A percentile compares a stretch with the other conserved stretches of the same genome.
phyloP scores from a whole-genome alignment of 441 rosid genomes.

The Adansonia rubrostipa region DNA sequence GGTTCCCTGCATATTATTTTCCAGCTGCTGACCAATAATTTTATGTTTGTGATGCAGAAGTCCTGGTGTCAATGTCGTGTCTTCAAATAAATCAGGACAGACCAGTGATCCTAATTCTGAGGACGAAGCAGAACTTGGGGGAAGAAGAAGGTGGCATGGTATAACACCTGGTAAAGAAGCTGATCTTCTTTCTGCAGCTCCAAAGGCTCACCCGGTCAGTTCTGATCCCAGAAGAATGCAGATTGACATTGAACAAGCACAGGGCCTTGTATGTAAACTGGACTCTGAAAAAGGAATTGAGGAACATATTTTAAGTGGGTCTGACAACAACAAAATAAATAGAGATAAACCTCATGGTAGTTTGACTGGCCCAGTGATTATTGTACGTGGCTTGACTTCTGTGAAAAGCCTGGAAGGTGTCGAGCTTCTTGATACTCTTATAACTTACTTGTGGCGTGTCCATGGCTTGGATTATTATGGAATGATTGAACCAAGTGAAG shows the following conservation, averaged over 20 bases:
- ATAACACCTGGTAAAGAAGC: slow-evolving; percentile 59
- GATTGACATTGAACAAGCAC: slow-evolving; percentile 82
- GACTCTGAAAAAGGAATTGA: slow-evolving; percentile 84
- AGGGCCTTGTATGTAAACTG: slow-evolving; percentile 78
- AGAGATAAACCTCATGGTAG: slow-evolving; percentile 80
- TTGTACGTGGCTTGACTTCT: slow-evolving; percentile 84
- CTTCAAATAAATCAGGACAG: slow-evolving; percentile 65
- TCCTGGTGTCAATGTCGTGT: slow-evolving; percentile 43
- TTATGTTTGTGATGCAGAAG: slow-evolving; percentile 25
- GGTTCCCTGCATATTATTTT: slow-evolving; percentile 12
- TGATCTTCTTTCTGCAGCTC: slow-evolving; percentile 73
- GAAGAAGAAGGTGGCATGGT: slow-evolving; percentile 74
- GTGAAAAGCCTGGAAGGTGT: slow-evolving; percentile 98
- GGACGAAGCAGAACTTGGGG: slow-evolving; percentile 68
- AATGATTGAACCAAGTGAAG: slow-evolving; percentile 78
- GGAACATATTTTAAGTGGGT: slow-evolving; percentile 76
- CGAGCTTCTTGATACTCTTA: slow-evolving; percentile 88
- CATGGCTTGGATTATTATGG: slow-evolving; percentile 98
- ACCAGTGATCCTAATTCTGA: slow-evolving; percentile 79
- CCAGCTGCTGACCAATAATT: slow-evolving; percentile 13
- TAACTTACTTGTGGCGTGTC: slow-evolving; percentile 95
- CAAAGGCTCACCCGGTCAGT: slow-evolving; percentile 79
- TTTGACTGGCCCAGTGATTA: slow-evolving; percentile 85
- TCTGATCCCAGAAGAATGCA: slow-evolving; percentile 82
- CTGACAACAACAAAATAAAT: slow-evolving; percentile 49